Evolutionary conservation across 441 rosid species (phyloP), one percentile per base, ranked within the genome.

Genomic region (Manihot esculenta): DNA sequence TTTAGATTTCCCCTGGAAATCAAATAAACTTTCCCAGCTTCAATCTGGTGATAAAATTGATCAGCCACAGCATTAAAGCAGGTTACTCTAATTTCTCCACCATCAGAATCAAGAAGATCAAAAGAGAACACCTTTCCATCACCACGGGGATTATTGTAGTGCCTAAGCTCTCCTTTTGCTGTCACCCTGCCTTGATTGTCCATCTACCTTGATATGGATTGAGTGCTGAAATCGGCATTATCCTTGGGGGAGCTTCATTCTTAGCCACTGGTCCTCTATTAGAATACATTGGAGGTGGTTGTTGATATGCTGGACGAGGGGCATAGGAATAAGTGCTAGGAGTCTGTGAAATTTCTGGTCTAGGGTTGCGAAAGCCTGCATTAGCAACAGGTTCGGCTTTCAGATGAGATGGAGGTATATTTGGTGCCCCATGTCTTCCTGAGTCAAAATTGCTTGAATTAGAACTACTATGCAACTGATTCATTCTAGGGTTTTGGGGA

Each of bases 181-280:
- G 97, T 87, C 76, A 91, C 98, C 66, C 97, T 18, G 93, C 98
- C 86, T 88, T 94, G 50, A 94, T 84, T 7, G 95, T 85, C 98
- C 98, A 92, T 78, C 92, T 78, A 33, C 90, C 86, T 73, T 82
- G 92, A 76, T 94, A 91, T 23, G 97, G 96, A 79, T 90, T 90
- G 58, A 94, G 79, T 50, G 97, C 89, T 81, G 88, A 72, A 57
- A 92, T 87, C 0, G 97, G 96, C 77, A 84, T 72, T 63, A 86
- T 82, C 83, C 88, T 87, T 0, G 88, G 80, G 23, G 88, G 82
- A 71, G 89, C 88, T 77, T 91, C 96, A 35, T 80, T 87, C 82
- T 76, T 89, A 55, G 86, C 82, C 59, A 83, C 85, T 18, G 90
- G 90, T 53, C 93, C 93, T 74, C 85, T 80, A 77, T 90, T 90